Conservation (phyloP, 306 rosid genomes). For the Erythrophleum fordii region DNA sequence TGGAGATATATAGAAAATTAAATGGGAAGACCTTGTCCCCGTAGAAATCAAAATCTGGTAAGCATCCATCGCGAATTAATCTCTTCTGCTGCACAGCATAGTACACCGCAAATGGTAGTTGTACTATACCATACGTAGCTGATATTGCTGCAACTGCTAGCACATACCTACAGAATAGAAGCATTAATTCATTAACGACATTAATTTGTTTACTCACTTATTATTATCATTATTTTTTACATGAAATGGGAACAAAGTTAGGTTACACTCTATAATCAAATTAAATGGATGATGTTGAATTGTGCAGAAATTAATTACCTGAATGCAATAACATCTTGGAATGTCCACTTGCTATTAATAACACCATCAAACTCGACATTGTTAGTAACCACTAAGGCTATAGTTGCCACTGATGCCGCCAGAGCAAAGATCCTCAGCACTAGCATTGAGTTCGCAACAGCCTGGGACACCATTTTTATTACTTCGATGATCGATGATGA, state of each 20-base stretch:
- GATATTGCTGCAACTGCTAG: slow-evolving; percentile 47
- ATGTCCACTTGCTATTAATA: background rate
- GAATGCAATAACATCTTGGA: slow-evolving; percentile 45
- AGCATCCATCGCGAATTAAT: slow-evolving; percentile 41
- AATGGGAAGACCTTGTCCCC: slow-evolving; percentile 51
- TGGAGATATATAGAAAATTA: background rate
- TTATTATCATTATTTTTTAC: no score
- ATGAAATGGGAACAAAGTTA: no score
- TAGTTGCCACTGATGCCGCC: slow-evolving; percentile 41
- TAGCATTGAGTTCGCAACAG: slow-evolving; percentile 44
- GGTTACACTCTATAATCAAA: background rate
- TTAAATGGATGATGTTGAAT: background rate
- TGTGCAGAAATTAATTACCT: slow-evolving; percentile 35
- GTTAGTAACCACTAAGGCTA: slow-evolving; percentile 39
- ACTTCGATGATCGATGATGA: background rate
- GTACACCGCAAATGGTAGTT: slow-evolving; percentile 57
- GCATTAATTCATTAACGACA: no score
- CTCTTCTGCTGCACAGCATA: slow-evolving; percentile 47
- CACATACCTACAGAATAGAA: slow-evolving; percentile 44
- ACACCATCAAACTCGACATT: slow-evolving; percentile 35
- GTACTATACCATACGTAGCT: slow-evolving; percentile 52
- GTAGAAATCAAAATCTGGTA: slow-evolving; percentile 64
- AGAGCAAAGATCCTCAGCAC: slow-evolving; percentile 55
- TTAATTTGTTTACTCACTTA: no score
- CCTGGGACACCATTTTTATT: slow-evolving; percentile 43